A percentile compares a stretch with the other conserved stretches of the same genome.
Evolutionary conservation across 495 filamentous ascomycete genomes (phyloP).

Genomic region (Tuber umbilicatum): DNA sequence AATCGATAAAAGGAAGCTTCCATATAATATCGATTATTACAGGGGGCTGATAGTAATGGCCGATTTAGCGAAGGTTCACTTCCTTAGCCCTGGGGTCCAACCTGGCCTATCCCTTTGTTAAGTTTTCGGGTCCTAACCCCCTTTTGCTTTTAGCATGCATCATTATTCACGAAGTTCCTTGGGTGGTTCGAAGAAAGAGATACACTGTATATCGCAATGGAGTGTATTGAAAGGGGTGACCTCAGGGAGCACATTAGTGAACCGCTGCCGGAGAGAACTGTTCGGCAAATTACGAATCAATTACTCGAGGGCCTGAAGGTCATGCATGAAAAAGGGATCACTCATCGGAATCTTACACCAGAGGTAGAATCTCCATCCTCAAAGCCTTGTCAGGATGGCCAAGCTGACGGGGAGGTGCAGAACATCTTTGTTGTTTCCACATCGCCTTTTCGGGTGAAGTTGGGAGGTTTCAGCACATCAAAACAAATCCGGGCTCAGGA

Average conservation of each 20-base stretch:
- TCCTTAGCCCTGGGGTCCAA: background rate
- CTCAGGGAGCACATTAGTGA: background rate
- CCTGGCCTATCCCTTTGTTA: background rate
- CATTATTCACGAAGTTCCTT: conserved; percentile 15
- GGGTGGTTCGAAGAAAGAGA: background rate
- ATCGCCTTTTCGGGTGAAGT: too few species aligned
- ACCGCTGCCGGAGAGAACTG: background rate
- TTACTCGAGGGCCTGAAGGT: conserved; percentile 16
- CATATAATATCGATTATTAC: background rate
- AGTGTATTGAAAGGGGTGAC: conserved; percentile 12
- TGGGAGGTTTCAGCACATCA: conserved; percentile 16
- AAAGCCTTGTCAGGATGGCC: background rate
- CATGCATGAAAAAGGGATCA: too few species aligned
- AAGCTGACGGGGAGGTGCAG: background rate
- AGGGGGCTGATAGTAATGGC: background rate
- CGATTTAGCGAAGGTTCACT: background rate
- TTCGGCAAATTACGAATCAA: conserved; percentile 5
- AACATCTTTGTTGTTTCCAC: too few species aligned
- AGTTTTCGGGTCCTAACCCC: too few species aligned
- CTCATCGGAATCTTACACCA: conserved; percentile 15
- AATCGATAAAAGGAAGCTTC: background rate
- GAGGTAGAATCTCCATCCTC: background rate
- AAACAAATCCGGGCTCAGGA: background rate
- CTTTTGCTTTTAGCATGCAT: background rate
- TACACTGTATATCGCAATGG: conserved; percentile 13